Conservation (phyloP, 73 alveolate species). For the Urostyla sp. region DNA sequence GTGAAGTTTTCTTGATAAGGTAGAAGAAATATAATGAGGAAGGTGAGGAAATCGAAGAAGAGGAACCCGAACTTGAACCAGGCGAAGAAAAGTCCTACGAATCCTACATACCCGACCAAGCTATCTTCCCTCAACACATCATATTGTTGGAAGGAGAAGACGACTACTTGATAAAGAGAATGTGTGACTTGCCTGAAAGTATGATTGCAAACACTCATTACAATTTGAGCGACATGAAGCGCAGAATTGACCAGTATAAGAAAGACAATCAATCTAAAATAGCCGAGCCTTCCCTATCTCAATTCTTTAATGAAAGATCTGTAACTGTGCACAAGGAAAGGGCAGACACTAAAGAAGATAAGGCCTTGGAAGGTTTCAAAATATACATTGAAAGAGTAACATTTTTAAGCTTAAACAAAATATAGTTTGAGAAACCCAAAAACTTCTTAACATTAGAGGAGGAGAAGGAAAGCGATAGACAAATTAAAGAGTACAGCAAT, state of each 20-base stretch:
- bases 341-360: slow-evolving; percentile 51
- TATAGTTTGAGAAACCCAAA: slow-evolving; percentile 61
- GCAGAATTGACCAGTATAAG: slow-evolving; percentile 73
- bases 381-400: slow-evolving; percentile 64
- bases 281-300: slow-evolving; percentile 82
- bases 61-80: slow-evolving; percentile 70
- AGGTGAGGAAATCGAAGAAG: slow-evolving; percentile 74
- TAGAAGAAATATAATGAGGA: slow-evolving; percentile 58
- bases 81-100: slow-evolving; percentile 66
- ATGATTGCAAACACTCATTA: slow-evolving; percentile 64
- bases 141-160: slow-evolving; percentile 56
- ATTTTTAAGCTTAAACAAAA: neutral
- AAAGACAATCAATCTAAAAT: slow-evolving; percentile 75
- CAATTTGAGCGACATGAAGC: slow-evolving; percentile 54
- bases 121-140: slow-evolving; percentile 54
- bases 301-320: slow-evolving; percentile 76
- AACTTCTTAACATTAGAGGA: slow-evolving; percentile 61
- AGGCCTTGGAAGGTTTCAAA: slow-evolving; percentile 62
- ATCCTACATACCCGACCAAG: slow-evolving; percentile 30
- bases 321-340: slow-evolving; percentile 67
- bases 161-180: slow-evolving; percentile 19
- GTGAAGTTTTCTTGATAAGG: slow-evolving; percentile 74
- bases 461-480: slow-evolving; percentile 26
- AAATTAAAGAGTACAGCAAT: neutral
- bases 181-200: slow-evolving; percentile 28